phyloP scores from a whole-genome alignment of 1,284 basidiomycete species.

The Erythrobasidium hasegawianum region DNA sequence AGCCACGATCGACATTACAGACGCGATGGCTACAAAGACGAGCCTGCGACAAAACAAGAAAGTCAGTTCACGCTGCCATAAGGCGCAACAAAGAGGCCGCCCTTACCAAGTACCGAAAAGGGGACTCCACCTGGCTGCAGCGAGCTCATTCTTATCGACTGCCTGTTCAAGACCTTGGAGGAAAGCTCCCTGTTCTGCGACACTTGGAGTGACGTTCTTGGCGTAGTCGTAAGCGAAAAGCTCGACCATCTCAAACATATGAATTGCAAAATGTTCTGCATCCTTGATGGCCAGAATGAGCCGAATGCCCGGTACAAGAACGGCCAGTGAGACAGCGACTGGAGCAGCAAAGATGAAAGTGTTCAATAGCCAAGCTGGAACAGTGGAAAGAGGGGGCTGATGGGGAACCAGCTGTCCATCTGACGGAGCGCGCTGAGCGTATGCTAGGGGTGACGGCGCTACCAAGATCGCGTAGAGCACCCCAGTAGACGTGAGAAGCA shows the following conservation, averaged over 20 bases:
- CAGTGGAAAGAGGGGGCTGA: constrained; percentile 12
- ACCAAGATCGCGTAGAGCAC: constrained; percentile 21
- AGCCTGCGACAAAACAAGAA: not conserved
- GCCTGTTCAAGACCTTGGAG: not conserved
- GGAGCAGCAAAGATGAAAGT: constrained; percentile 19
- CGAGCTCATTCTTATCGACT: not conserved
- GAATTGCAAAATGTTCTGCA: not conserved
- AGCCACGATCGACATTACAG: constrained; percentile 2
- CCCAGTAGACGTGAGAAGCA: constrained; percentile 21
- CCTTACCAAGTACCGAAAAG: constrained; percentile 20
- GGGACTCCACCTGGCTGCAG: constrained; percentile 9
- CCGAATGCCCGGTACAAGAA: constrained; percentile 16
- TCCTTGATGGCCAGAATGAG: constrained; percentile 10
- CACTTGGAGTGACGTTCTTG: not conserved
- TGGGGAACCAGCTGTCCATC: constrained; percentile 1
- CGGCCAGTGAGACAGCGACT: not conserved
- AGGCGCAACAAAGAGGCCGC: not conserved
- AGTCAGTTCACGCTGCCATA: not conserved
- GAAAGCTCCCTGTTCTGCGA: constrained; percentile 10
- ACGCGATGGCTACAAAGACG: constrained; percentile 12
- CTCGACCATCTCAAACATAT: not conserved
- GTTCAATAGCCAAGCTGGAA: constrained; percentile 23
- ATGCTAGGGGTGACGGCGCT: constrained; percentile 7
- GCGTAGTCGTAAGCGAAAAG: not conserved
- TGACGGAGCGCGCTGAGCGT: not conserved